Conservation (phyloP, 1,139 yeast genomes). For the Diutina scorzettiae region DNA sequence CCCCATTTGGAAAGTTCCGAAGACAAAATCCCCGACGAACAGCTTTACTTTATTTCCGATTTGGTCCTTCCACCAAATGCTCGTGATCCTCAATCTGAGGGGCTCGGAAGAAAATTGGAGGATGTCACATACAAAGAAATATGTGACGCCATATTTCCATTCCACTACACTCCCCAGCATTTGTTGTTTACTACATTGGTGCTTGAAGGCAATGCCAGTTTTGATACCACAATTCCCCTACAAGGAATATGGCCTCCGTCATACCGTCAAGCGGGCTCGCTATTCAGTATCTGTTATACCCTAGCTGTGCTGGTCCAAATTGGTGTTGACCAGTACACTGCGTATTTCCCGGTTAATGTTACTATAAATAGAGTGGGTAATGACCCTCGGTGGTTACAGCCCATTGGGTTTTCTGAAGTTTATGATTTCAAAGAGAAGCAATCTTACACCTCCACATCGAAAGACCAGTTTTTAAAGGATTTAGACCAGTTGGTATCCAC, state of each 20-base stretch:
- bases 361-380: background rate
- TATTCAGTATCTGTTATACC: slow-evolving; percentile 1
- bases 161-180: slow-evolving; percentile 1
- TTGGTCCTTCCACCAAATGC: background rate
- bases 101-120: background rate
- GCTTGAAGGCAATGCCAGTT: background rate
- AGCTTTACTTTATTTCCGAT: slow-evolving; percentile 1
- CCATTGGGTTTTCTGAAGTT: background rate
- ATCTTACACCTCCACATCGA: background rate
- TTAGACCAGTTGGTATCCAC: background rate
- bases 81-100: background rate
- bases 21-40: background rate
- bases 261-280: background rate
- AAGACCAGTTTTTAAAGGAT: background rate
- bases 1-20: slow-evolving; percentile 2
- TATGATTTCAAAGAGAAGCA: background rate
- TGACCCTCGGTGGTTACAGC: slow-evolving; percentile 1
- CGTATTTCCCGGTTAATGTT: background rate
- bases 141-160: background rate
- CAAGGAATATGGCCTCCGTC: slow-evolving; percentile 2
- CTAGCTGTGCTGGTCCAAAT: slow-evolving; percentile 2
- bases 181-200: background rate
- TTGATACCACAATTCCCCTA: background rate
- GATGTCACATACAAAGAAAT: background rate
- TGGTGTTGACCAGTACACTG: background rate